Base-by-base conservation (phyloP, 225 moss, liverwort and hornwort species). In the Pseudisothecium myosuroides region DNA sequence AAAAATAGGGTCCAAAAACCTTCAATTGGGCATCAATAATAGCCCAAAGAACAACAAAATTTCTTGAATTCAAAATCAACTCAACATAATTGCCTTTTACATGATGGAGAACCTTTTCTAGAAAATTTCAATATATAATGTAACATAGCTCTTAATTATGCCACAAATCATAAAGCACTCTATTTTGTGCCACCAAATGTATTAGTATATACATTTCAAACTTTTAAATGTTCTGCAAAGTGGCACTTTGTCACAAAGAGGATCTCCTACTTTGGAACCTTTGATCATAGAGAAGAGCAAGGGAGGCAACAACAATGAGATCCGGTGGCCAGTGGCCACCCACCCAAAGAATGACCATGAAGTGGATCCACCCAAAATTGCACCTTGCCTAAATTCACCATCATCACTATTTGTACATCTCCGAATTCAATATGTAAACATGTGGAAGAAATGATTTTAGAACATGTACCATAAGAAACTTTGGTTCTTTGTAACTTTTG, bases 111-210 rank as follows among this genome's bases (percentile, higher is more conserved):
- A 76, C 5, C 12, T 50, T 7, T 50, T 32, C 2, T 7, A 0
- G 8, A 0, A 13, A 13, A 32, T 50, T 13, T 52, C 31, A 52
- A 76, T 5, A 34, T 52, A 3, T 21, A 34, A 50, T 47, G 1
- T 18, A 47, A 1, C 1, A 74, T 0, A 74, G 2, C 49, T 75
- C 2, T 0, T 31, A 2, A 0, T 4, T 12, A 1, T 52, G 6
- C 17, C 6, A 28, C 3, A 45, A 45, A 73, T 45, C 17, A 29
- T 45, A 6, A 45, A 10, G 28, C 17, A 26, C 10, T 17, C 9
- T 17, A 43, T 52, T 45, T 72, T 45, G 28, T 45, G 13, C 21
- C 34, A 13, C 34, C 34, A 50, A 49, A 2, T 52, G 2, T 32
- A 21, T 20, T 20, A 4, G 4, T 23, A 37, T 8, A 6, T 37